Conservation (phyloP, 352 stramenopile species). For the Salisapilia sapeloensis region DNA sequence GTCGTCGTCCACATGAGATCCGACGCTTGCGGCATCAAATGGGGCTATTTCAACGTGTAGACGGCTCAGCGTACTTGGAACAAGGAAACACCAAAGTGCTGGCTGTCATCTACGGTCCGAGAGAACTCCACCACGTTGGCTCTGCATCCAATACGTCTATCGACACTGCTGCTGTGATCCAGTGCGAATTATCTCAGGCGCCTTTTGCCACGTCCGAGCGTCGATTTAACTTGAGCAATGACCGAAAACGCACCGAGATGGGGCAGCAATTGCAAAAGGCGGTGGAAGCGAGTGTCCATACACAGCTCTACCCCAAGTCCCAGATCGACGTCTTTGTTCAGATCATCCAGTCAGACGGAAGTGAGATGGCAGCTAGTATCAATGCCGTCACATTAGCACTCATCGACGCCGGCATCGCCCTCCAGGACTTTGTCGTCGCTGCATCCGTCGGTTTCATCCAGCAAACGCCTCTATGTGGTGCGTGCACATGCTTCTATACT, state of each 20-base stretch:
- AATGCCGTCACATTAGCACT: slow-evolving; percentile 84
- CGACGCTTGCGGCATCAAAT: slow-evolving; percentile 69
- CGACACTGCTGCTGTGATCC: slow-evolving; percentile 46
- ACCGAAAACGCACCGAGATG: slow-evolving; percentile 79
- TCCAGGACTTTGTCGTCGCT: slow-evolving; percentile 84
- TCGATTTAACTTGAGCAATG: slow-evolving; percentile 55
- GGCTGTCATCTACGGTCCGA: slow-evolving; percentile 74
- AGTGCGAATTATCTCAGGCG: slow-evolving; percentile 81
- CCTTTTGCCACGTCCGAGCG: slow-evolving; percentile 77
- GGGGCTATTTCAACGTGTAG: slow-evolving; percentile 70
- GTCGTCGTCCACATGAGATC: slow-evolving; percentile 66
- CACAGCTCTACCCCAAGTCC: slow-evolving; percentile 79
- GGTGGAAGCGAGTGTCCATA: slow-evolving; percentile 83
- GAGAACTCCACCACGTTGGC: slow-evolving; percentile 54
- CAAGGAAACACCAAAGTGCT: slow-evolving; percentile 85
- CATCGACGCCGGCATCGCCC: slow-evolving; percentile 82
- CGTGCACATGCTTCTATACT: slow-evolving; percentile 4
- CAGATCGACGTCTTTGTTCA: slow-evolving; percentile 90
- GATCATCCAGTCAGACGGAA: slow-evolving; percentile 81
- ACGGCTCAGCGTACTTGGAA: slow-evolving; percentile 78
- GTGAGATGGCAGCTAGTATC: slow-evolving; percentile 74
- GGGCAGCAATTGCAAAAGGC: slow-evolving; percentile 84
- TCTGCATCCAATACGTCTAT: slow-evolving; percentile 30
- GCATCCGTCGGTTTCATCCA: slow-evolving; percentile 83
- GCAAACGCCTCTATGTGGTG: slow-evolving; percentile 73